phyloP scores from a whole-genome alignment of 305 asterid genomes.

The Euphrasia arctica region DNA sequence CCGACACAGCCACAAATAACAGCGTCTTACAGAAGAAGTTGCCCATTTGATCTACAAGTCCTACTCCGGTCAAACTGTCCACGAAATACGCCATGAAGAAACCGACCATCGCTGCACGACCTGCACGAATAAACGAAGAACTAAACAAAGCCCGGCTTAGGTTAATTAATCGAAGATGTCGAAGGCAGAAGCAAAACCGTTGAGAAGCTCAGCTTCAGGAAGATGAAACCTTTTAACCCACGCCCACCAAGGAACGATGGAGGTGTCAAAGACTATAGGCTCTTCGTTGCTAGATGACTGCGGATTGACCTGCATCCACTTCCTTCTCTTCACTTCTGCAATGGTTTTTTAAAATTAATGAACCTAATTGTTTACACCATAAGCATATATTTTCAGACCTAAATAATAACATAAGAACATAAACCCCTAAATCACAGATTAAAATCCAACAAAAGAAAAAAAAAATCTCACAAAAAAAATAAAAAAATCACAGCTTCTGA shows the following conservation, averaged over 20 bases:
- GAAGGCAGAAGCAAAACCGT: conserved; percentile 42
- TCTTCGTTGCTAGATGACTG: conserved; percentile 72
- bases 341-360: not conserved
- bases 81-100: conserved; percentile 97
- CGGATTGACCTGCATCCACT: conserved; percentile 81
- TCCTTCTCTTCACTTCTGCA: conserved; percentile 95
- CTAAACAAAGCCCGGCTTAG: not conserved
- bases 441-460: too few relatives aligned
- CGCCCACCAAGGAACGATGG: conserved; percentile 97
- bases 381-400: too few relatives aligned
- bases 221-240: conserved; percentile 97
- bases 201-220: conserved; percentile 95
- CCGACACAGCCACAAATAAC: conserved; percentile 66
- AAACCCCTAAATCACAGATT: too few relatives aligned
- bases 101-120: conserved; percentile 98
- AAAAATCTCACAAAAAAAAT: too few relatives aligned
- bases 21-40: conserved; percentile 92
- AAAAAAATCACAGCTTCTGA: too few relatives aligned
- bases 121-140: conserved; percentile 35
- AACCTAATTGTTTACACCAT: too few relatives aligned
- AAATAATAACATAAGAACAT: too few relatives aligned
- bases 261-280: conserved; percentile 77
- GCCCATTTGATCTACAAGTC: conserved; percentile 93
- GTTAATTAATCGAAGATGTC: not conserved
- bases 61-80: conserved; percentile 87